Evolutionary conservation across 2,329 filamentous ascomycete species (phyloP), one percentile per base, ranked within the genome.

Genomic region (Macrophomina pseudophaseolina): DNA sequence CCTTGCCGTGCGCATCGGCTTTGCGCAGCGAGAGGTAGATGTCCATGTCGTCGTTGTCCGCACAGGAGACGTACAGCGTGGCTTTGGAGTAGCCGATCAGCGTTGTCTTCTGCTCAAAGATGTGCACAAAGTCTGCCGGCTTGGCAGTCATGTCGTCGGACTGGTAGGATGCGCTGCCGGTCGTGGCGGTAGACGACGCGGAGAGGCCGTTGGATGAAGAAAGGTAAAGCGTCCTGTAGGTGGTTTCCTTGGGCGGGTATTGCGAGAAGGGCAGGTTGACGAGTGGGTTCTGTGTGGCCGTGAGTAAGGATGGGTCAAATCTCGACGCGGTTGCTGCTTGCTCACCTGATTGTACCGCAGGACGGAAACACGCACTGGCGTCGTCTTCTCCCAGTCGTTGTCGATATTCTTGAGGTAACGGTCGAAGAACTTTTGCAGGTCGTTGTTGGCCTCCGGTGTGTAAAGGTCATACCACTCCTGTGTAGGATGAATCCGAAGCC

Each of bases 301-400:
- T 23, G 11, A 12, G 35, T 38, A 7, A 38, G 35, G 4, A 38
- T 8, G 11, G 35, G 35, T 38, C 11, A 12, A 23, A 23, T 23
- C 23, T 23, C 23, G 23, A 23, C 1, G 35, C 11, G 2, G 35
- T 38, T 7, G 35, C 11, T 7, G 35, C 35, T 12, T 8, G 11
- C 35, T 38, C 11, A 38, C 35, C 35, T 38, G 35, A 12, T 30
- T 46, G 54, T 71, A 72, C 14, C 69, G 67, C 9, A 84, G 71
- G 0, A 78, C 72, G 1, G 81, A 77, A 73, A 76, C 80, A 4
- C 82, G 78, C 1, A 85, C 80, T 33, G 73, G 74, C 0, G 82
- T 85, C 12, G 48, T 65, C 59, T 77, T 74, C 66, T 83, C 80
- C 81, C 81, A 85, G 18, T 71, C 80, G 64, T 85, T 85, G 0